Evolutionary conservation across 495 filamentous ascomycete species (phyloP).

Genomic region (Talaromyces proteolyticus): DNA sequence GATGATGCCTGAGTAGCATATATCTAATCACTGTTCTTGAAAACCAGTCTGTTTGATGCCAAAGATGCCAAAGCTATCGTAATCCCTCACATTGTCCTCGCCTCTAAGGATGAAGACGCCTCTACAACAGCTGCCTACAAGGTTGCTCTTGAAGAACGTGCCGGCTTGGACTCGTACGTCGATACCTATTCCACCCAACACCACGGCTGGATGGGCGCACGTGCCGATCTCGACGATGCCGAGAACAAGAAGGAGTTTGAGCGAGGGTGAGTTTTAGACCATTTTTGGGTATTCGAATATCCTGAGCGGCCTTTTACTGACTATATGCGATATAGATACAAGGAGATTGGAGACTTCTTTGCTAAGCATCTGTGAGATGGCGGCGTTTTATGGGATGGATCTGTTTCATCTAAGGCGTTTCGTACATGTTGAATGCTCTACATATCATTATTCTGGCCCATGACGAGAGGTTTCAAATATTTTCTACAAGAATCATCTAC

Average conservation of each 20-base stretch:
- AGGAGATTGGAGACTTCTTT: constrained; percentile 38
- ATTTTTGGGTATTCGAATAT: not conserved
- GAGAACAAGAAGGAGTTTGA: constrained; percentile 44
- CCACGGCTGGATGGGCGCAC: constrained; percentile 61
- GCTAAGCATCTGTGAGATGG: constrained; percentile 27
- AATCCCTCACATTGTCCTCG: constrained; percentile 48
- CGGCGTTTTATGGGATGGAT: not conserved
- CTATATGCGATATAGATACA: no score
- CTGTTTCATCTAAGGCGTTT: not conserved
- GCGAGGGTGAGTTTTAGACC: constrained; percentile 44
- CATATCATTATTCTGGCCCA: no score
- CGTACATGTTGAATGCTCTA: not conserved
- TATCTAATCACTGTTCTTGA: not conserved
- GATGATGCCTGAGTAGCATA: no score
- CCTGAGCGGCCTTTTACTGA: no score
- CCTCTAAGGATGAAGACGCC: constrained; percentile 46
- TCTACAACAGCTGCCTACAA: constrained; percentile 34
- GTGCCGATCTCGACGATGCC: constrained; percentile 46
- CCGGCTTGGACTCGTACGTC: constrained; percentile 32
- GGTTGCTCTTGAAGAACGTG: constrained; percentile 26
- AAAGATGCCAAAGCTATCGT: constrained; percentile 38
- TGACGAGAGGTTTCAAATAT: no score
- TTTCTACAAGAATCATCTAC: no score
- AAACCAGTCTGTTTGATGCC: constrained; percentile 25
- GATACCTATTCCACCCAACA: constrained; percentile 47